Evolutionary conservation across 495 filamentous ascomycete genomes (phyloP).

Genomic region (Podospora conica): DNA sequence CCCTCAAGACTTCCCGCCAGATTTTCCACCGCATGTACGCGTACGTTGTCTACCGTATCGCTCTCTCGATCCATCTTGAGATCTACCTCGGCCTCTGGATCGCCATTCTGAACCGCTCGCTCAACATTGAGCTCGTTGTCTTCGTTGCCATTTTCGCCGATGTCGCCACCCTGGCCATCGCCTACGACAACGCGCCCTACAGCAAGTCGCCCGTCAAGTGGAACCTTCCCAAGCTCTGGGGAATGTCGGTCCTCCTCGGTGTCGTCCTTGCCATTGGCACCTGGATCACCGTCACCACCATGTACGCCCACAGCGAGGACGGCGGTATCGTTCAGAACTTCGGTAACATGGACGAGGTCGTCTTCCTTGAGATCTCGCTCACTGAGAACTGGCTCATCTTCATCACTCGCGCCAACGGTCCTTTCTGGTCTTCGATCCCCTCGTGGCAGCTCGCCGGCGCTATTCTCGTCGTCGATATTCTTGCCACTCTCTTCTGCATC

Average conservation of each 20-base stretch:
- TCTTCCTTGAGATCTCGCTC: slow-evolving; percentile 86
- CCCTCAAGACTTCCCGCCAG: slow-evolving; percentile 87
- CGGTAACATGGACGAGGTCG: slow-evolving; percentile 70
- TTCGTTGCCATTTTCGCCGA: slow-evolving; percentile 95
- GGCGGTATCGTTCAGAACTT: slow-evolving; percentile 85
- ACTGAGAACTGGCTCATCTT: slow-evolving; percentile 97
- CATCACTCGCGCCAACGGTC: slow-evolving; percentile 79
- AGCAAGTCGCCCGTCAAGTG: slow-evolving; percentile 84
- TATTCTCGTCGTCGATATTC: slow-evolving; percentile 70
- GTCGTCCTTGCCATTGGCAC: slow-evolving; percentile 72
- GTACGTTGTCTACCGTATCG: slow-evolving; percentile 94
- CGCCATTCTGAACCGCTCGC: slow-evolving; percentile 70
- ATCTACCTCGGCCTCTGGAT: slow-evolving; percentile 91
- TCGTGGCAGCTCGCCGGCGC: slow-evolving; percentile 75
- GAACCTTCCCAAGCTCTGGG: slow-evolving; percentile 91
- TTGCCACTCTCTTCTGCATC: slow-evolving; percentile 76
- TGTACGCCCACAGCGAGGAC: slow-evolving; percentile 57
- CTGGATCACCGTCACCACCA: slow-evolving; percentile 78
- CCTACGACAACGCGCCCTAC: slow-evolving; percentile 89
- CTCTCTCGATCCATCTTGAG: slow-evolving; percentile 82
- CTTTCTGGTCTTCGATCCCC: slow-evolving; percentile 78
- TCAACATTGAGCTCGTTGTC: slow-evolving; percentile 82
- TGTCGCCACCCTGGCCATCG: slow-evolving; percentile 86
- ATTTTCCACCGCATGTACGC: slow-evolving; percentile 98
- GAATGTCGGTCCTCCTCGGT: slow-evolving; percentile 78